Conservation (phyloP, 805 yeast species). For the Spathaspora gorwiae region DNA sequence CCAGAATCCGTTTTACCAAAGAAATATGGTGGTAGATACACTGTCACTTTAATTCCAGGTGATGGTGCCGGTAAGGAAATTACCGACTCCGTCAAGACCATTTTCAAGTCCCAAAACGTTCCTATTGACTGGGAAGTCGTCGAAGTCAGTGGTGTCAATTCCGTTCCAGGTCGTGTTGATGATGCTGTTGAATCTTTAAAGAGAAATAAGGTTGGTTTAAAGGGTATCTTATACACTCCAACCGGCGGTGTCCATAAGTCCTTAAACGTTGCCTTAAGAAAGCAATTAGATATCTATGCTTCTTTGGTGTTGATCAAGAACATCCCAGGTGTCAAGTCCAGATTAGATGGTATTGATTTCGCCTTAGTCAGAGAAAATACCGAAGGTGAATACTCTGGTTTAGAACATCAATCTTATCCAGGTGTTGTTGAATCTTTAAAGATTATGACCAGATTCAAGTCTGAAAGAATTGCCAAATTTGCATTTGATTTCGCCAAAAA, state of each 20-base stretch:
- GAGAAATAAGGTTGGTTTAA: conserved; percentile 95
- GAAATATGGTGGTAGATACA: conserved; percentile 91
- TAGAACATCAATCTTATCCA: conserved; percentile 95
- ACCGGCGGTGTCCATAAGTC: conserved; percentile 74
- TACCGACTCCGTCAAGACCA: conserved; percentile 86
- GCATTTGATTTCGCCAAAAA: conserved; percentile 94
- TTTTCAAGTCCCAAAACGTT: conserved; percentile 79
- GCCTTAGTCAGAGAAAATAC: conserved; percentile 98
- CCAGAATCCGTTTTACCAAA: conserved; percentile 71
- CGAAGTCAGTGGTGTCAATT: conserved; percentile 42
- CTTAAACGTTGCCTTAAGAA: conserved; percentile 92
- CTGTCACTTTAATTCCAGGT: conserved; percentile 94
- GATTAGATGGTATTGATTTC: conserved; percentile 83
- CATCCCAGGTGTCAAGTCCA: conserved; percentile 89
- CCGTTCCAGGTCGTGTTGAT: conserved; percentile 57
- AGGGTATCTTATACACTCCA: conserved; percentile 93
- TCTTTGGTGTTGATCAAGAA: conserved; percentile 90
- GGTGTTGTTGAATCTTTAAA: conserved; percentile 97
- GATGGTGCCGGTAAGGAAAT: conserved; percentile 98
- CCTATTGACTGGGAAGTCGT: conserved; percentile 88
- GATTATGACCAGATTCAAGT: conserved; percentile 88
- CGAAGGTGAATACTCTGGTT: conserved; percentile 97
- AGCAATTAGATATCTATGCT: conserved; percentile 93
- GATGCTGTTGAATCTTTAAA: conserved; percentile 87
- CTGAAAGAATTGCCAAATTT: conserved; percentile 95